Percentiles rank a stretch among this genome's conserved stretches.
phyloP scores from a whole-genome alignment of 2,329 filamentous ascomycete genomes.

The Clonostachys rhizophaga region DNA sequence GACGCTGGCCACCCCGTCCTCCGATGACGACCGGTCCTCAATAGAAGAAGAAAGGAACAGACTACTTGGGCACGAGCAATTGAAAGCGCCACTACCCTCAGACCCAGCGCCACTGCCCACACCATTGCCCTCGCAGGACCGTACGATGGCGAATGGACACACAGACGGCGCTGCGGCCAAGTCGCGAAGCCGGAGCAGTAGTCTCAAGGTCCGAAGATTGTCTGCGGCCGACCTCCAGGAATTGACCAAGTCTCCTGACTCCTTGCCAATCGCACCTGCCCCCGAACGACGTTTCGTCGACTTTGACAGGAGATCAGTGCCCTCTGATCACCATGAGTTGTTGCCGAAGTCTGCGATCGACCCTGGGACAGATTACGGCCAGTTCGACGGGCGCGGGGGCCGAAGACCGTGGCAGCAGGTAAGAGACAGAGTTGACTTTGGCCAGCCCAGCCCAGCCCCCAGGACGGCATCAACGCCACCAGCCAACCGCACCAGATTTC shows the following conservation, averaged over 20 bases:
- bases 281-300: conserved; percentile 5
- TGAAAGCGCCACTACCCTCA: background rate
- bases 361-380: background rate
- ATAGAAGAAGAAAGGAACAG: conserved; percentile 14
- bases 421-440: conserved; percentile 5
- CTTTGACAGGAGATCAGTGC: conserved; percentile 8
- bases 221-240: conserved; percentile 56
- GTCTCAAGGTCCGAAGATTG: conserved; percentile 40
- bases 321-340: conserved; percentile 19
- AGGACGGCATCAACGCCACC: conserved; percentile 50
- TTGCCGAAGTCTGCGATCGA: conserved; percentile 3
- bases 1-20: conserved; percentile 13
- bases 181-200: conserved; percentile 12
- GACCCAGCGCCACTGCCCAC: conserved; percentile 1
- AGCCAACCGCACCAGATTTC: conserved; percentile 30
- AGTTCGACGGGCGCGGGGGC: conserved; percentile 10
- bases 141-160: background rate
- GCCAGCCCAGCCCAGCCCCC: conserved; percentile 24
- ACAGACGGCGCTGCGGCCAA: conserved; percentile 5
- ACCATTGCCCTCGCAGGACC: conserved; percentile 1
- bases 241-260: conserved; percentile 51
- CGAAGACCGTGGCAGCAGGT: background rate
- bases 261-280: conserved; percentile 46
- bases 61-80: background rate
- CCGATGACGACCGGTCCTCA: conserved; percentile 21